A percentile compares a stretch with the other conserved stretches of the same genome.
phyloP scores from a whole-genome alignment of 495 filamentous ascomycete genomes.

The Symbiotaphrina buchneri region DNA sequence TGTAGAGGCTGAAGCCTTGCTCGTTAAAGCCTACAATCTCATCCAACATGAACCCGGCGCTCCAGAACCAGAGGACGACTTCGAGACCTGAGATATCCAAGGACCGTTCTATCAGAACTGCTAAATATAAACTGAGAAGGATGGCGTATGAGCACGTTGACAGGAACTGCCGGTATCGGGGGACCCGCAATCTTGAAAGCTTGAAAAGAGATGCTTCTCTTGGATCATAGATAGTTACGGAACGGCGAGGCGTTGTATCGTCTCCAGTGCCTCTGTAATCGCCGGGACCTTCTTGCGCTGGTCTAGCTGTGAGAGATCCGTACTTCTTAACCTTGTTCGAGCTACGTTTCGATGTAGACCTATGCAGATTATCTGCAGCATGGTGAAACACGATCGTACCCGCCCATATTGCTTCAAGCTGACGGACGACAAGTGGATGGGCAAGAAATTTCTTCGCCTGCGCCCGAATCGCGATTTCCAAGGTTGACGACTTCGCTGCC shows the following conservation, averaged over 20 bases:
- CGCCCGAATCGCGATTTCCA: conserved; percentile 79
- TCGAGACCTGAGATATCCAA: conserved; percentile 59
- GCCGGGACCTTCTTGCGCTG: conserved; percentile 9
- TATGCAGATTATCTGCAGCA: conserved; percentile 59
- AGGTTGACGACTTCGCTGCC: conserved; percentile 59
- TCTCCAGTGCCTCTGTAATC: too few species aligned
- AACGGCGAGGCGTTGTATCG: conserved; percentile 34
- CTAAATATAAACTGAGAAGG: conserved; percentile 61
- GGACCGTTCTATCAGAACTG: conserved; percentile 46
- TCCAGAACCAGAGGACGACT: conserved; percentile 90
- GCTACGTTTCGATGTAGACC: conserved; percentile 16
- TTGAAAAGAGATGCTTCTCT: conserved; percentile 77
- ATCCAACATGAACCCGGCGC: conserved; percentile 90
- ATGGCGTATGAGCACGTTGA: conserved; percentile 68
- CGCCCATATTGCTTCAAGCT: conserved; percentile 89
- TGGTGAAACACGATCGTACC: conserved; percentile 86
- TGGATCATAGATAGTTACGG: conserved; percentile 76
- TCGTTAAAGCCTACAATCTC: conserved; percentile 84
- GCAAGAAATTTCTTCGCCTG: conserved; percentile 76
- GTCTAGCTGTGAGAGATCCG: conserved; percentile 17
- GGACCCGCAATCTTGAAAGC: conserved; percentile 69
- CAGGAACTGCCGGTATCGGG: conserved; percentile 70
- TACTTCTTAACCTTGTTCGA: conserved; percentile 8
- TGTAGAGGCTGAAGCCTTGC: conserved; percentile 80
- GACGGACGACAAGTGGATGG: conserved; percentile 74